These are phyloP conservation scores for Penicillium sp. DNA, from an alignment of 2,329 filamentous ascomycete species.

Conservation along the genomic window DNA sequence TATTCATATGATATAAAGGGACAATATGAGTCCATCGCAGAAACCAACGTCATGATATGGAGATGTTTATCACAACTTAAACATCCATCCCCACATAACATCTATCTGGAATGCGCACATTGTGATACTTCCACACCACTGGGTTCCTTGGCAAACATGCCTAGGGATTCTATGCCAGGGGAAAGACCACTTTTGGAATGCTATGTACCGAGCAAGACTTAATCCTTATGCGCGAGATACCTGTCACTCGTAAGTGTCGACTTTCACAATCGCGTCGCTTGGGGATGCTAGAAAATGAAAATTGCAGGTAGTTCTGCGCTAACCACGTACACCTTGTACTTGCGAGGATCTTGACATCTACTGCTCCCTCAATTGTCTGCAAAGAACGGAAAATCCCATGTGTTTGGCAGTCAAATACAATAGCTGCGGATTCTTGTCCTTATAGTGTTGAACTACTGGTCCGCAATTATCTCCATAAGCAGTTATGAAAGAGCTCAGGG, in stretches of 20 bases:
- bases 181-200: not conserved
- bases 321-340: not conserved
- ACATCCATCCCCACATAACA: conserved; percentile 3
- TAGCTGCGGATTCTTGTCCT: too few relatives aligned
- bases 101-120: conserved; percentile 1
- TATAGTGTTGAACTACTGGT: too few relatives aligned
- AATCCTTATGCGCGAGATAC: not conserved
- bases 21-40: not conserved
- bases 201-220: not conserved
- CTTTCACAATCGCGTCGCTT: not conserved
- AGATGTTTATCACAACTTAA: not conserved
- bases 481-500: too few relatives aligned
- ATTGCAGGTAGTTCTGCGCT: not conserved
- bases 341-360: too few relatives aligned
- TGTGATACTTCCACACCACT: not conserved
- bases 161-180: not conserved
- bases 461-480: too few relatives aligned
- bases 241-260: not conserved
- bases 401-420: too few relatives aligned
- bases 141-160: not conserved
- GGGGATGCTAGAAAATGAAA: not conserved
- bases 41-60: not conserved
- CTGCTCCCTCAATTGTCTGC: too few relatives aligned
- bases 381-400: too few relatives aligned
- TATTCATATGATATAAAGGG: not conserved